These are phyloP conservation scores for Aureobasidium sp. DNA, from an alignment of 2,329 filamentous ascomycete genomes.

Conservation along the genomic window DNA sequence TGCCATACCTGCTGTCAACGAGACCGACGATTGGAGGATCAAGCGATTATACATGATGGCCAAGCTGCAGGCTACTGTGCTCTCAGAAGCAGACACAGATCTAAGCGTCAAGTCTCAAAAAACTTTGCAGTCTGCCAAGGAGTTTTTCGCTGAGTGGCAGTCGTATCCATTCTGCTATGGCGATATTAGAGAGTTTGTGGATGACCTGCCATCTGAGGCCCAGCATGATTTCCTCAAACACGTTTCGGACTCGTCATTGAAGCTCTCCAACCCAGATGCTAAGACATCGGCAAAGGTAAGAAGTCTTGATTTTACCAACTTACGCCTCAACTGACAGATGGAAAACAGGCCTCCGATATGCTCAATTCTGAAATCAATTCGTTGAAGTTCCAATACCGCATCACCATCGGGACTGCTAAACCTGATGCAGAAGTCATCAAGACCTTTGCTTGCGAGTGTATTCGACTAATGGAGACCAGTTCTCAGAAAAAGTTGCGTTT, in stretches of 20 bases:
- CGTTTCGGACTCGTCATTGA: neutral
- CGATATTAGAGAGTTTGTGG: conserved; percentile 14
- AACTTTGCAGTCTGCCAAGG: conserved; percentile 4
- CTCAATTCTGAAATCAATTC: conserved; percentile 21
- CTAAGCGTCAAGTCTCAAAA: neutral
- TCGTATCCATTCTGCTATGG: conserved; percentile 15
- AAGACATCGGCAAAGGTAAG: neutral
- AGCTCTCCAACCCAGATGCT: neutral
- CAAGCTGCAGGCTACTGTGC: neutral
- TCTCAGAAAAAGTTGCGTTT: conserved; percentile 20
- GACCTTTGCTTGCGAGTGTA: conserved; percentile 22
- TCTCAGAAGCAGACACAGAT: neutral
- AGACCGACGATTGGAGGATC: conserved; percentile 5
- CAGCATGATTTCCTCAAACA: conserved; percentile 5
- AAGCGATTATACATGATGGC: conserved; percentile 13
- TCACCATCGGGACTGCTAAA: conserved; percentile 14
- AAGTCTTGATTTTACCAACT: accelerated
- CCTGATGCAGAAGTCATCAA: conserved; percentile 18
- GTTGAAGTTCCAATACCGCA: conserved; percentile 22
- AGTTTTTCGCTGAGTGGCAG: conserved; percentile 13
- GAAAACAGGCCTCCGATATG: conserved; percentile 16
- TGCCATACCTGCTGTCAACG: neutral
- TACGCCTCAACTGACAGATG: neutral
- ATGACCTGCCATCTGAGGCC: neutral
- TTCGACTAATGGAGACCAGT: conserved; percentile 22